Base-by-base conservation (phyloP, 2,329 filamentous ascomycete genomes). In the Truncatella angustata region DNA sequence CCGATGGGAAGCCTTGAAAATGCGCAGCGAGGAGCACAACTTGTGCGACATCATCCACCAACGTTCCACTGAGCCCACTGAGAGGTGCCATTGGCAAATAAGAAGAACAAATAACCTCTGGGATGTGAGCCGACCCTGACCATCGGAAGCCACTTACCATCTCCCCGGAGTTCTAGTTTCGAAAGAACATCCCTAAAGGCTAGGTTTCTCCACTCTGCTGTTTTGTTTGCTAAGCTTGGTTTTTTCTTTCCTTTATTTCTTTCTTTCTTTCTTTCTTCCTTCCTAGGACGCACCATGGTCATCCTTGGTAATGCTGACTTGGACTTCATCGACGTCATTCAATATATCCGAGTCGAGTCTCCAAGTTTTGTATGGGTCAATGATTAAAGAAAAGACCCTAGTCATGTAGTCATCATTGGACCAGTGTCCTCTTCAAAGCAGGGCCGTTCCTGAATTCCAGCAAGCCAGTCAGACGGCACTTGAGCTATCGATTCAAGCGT, bases 111-210 rank as follows among this genome's bases (percentile, higher is more conserved):
- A 14, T 14, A 32, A 32, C 7, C 28, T 32, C 28, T 14, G 14
- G 28, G 42, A 26, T 14, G 21, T 30, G n/a, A 44, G 21, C 7
- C 20, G 21, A 28, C 44, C 23, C 44, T 35, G 30, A 23, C 37
- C 20, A 16, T 24, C 23, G 44, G 28, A 28, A 47, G 44, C 44
- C 44, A 47, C 30, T 47, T 35, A 47, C 28, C 44, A 47, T n/a
- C 30, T 47, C 44, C 44, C 44, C 44, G 44, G 44, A 21, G 26
- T 47, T 47, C 34, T 47, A 47, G 44, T 34, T 26, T n/a, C n/a
- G n/a, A n/a, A n/a, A n/a, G n/a, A n/a, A n/a, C n/a, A n/a, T n/a
- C n/a, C n/a, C n/a, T n/a, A n/a, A n/a, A n/a, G n/a, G n/a, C n/a
- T n/a, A n/a, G n/a, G n/a, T n/a, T n/a, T n/a, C n/a, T n/a, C n/a